Evolutionary conservation across 768 basidiomycete genomes (phyloP), one percentile per base, ranked within the genome.

Genomic region (Leccinellum albellum): DNA sequence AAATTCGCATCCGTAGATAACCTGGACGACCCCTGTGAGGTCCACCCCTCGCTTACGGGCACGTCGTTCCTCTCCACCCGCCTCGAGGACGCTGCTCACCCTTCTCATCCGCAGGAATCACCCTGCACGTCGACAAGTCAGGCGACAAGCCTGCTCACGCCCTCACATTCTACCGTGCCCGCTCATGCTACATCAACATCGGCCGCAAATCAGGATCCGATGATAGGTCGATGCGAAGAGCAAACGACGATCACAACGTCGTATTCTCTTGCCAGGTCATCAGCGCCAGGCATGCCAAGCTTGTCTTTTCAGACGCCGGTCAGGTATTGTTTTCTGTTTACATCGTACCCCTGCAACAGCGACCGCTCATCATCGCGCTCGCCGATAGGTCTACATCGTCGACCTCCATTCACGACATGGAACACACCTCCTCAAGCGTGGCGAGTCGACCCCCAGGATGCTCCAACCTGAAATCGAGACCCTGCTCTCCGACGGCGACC

Each of bases 331-430:
- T 44, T 35, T 48, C 56, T 50, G 2, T 52, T 42, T 50, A 55
- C 45, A 37, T 56, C 64, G 55, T 62, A 4, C 29, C 7, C 48
- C 17, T 40, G 0, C 6, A 40, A n/a, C 61, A 20, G 53, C 49
- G 54, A 59, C 62, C 50, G 59, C 67, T 60, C n/a, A 49, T 29
- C 29, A 7, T 28, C 24, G 47, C 47, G 23, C 44, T 15, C 23
- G 2, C 7, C 13, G 23, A 45, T 28, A 90, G 89, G 84, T 81
- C 12, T 87, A 85, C 65, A 70, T 91, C 67, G 80, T 82, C 60
- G 89, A 91, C 75, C 75, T 85, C 17, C 73, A 78, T 54, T 90
- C 88, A 1, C 89, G 89, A 62, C 89, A 92, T 67, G 89, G 89
- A 3, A 91, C 89, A 0, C 82, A 88, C 61, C 67, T 91, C 53